Percentiles rank a stretch among this genome's conserved stretches.
Evolutionary conservation across 2,329 filamentous ascomycete genomes (phyloP).

Genomic region (Dactylonectria estremocensis): DNA sequence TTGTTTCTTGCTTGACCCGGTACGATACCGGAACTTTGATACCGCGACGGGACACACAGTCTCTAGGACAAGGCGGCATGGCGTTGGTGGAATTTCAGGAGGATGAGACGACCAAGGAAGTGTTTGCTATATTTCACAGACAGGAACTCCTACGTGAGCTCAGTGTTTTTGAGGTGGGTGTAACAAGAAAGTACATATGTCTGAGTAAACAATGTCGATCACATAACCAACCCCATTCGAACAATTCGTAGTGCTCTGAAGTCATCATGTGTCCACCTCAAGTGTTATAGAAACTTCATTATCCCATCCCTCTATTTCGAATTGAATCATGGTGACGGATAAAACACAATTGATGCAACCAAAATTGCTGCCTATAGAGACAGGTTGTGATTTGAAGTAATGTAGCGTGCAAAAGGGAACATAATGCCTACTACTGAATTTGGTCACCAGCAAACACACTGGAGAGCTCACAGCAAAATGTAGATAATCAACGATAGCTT

Average conservation of each 20-base stretch:
- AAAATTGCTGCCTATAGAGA: too few relatives aligned
- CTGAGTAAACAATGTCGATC: not conserved
- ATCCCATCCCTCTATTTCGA: too few relatives aligned
- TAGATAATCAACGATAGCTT: too few relatives aligned
- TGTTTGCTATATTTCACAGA: not conserved
- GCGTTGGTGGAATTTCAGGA: slow-evolving; percentile 47
- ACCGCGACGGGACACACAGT: slow-evolving; percentile 44
- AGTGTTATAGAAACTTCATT: too few relatives aligned
- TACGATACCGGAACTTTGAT: slow-evolving; percentile 41
- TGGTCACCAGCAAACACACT: too few relatives aligned
- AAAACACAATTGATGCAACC: too few relatives aligned
- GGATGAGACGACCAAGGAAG: slow-evolving; percentile 10
- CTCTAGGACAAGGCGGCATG: slow-evolving; percentile 47
- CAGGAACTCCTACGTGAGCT: not conserved
- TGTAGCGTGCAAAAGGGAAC: too few relatives aligned
- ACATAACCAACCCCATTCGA: not conserved
- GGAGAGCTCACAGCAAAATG: too few relatives aligned
- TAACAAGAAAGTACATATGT: not conserved
- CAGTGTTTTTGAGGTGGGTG: not conserved
- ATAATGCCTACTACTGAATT: too few relatives aligned
- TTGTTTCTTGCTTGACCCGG: slow-evolving; percentile 35
- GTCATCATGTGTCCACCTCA: not conserved
- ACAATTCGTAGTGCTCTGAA: not conserved
- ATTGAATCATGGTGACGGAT: too few relatives aligned
- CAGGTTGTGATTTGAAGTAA: too few relatives aligned